These are phyloP conservation scores for Trichosporon sp. DNA, from an alignment of 1,284 basidiomycete species.

Conservation along the genomic window DNA sequence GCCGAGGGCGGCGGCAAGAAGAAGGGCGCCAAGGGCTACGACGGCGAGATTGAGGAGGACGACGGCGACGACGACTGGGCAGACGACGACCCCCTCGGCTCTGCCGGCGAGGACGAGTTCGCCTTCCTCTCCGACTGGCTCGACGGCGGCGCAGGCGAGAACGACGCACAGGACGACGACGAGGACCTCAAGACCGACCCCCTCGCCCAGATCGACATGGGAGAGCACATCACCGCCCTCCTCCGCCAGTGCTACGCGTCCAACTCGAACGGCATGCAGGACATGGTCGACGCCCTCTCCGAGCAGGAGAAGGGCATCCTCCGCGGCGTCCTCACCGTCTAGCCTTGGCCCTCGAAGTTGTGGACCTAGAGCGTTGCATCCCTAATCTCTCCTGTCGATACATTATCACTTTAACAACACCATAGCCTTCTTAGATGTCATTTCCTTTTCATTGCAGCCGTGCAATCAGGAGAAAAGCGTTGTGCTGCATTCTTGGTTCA, in stretches of 20 bases:
- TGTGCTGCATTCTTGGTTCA: slow-evolving; percentile 4
- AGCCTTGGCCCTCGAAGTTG: neutral
- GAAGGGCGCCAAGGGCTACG: slow-evolving; percentile 54
- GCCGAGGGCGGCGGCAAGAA: slow-evolving; percentile 61
- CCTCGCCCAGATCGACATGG: slow-evolving; percentile 81
- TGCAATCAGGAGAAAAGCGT: no score
- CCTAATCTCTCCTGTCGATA: neutral
- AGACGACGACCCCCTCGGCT: slow-evolving; percentile 62
- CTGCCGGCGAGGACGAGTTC: slow-evolving; percentile 49
- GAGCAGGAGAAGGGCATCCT: slow-evolving; percentile 67
- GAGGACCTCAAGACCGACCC: slow-evolving; percentile 84
- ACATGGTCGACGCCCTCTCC: slow-evolving; percentile 61
- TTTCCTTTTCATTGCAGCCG: neutral
- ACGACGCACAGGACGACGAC: slow-evolving; percentile 73
- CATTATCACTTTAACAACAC: neutral
- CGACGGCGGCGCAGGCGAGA: slow-evolving; percentile 65
- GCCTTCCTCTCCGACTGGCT: slow-evolving; percentile 51
- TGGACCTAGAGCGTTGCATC: neutral
- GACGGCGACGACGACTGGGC: slow-evolving; percentile 77
- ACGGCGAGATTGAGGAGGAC: slow-evolving; percentile 64
- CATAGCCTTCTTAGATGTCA: neutral
- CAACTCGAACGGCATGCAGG: slow-evolving; percentile 64
- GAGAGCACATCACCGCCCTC: slow-evolving; percentile 51
- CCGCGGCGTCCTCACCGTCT: slow-evolving; percentile 54
- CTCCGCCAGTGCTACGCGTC: slow-evolving; percentile 64